A percentile compares a stretch with the other conserved stretches of the same genome.
Conservation (phyloP, 2,329 filamentous ascomycete species). For the Aspergillus arachidicola region DNA sequence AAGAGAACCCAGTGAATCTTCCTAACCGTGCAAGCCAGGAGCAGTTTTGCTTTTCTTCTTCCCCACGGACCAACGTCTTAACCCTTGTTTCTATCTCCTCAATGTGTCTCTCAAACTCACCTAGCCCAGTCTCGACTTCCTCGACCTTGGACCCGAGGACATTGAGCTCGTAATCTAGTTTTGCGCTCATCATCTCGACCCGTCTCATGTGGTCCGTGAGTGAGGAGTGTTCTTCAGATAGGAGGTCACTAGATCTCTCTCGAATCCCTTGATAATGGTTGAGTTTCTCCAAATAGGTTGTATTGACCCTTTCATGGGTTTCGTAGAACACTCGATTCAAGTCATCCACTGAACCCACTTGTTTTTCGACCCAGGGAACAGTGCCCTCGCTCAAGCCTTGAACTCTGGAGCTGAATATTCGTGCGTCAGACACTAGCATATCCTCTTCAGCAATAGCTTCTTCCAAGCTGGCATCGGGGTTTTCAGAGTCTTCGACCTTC, state of each 20-base stretch:
- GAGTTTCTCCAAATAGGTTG: constrained; percentile 69
- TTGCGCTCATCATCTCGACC: constrained; percentile 77
- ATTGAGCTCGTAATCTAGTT: constrained; percentile 89
- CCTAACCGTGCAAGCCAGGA: constrained; percentile 63
- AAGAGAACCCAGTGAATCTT: constrained; percentile 29
- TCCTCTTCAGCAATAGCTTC: constrained; percentile 44
- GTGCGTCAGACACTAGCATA: constrained; percentile 39
- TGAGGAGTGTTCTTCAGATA: constrained; percentile 68
- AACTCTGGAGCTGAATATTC: constrained; percentile 39
- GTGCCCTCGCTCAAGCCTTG: constrained; percentile 39
- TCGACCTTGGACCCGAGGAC: constrained; percentile 77
- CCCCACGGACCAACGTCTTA: constrained; percentile 62
- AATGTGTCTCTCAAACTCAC: constrained; percentile 78
- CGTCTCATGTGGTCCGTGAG: constrained; percentile 75
- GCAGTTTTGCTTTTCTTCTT: constrained; percentile 64
- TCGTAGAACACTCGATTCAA: constrained; percentile 65
- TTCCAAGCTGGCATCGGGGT: constrained; percentile 44
- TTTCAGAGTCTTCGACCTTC: constrained; percentile 31
- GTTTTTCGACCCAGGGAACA: constrained; percentile 46
- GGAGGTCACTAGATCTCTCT: constrained; percentile 67
- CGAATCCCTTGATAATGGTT: constrained; percentile 70
- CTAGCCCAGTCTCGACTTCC: constrained; percentile 82
- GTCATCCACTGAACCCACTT: constrained; percentile 51
- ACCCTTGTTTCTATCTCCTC: constrained; percentile 68
- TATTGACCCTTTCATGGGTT: constrained; percentile 67